phyloP scores from a whole-genome alignment of 306 rosid species.

The Mimosa bimucronata region DNA sequence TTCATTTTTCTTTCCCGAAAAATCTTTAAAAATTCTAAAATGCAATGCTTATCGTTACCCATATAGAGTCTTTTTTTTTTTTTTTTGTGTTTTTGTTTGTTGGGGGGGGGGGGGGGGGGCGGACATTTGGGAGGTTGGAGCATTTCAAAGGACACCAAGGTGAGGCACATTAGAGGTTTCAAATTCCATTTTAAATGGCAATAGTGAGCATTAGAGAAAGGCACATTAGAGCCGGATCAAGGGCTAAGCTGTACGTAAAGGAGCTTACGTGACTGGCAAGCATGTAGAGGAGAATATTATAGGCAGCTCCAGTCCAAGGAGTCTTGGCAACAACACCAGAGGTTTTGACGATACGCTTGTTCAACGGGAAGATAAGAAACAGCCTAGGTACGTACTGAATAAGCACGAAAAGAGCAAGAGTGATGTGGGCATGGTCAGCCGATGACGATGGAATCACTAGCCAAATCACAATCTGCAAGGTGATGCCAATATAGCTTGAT shows the following conservation, averaged over 20 bases:
- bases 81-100: too few relatives aligned
- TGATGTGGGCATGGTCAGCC: constrained; percentile 76
- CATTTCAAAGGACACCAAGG: too few relatives aligned
- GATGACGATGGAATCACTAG: constrained; percentile 66
- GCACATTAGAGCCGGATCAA: too few relatives aligned
- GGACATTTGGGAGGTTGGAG: too few relatives aligned
- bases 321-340: constrained; percentile 83
- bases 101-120: too few relatives aligned
- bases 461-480: constrained; percentile 80
- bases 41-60: too few relatives aligned
- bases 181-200: too few relatives aligned
- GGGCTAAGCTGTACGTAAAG: not conserved
- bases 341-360: constrained; percentile 71
- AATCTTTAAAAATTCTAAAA: too few relatives aligned
- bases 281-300: constrained; percentile 84
- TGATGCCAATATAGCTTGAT: not conserved
- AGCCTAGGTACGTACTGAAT: constrained; percentile 80
- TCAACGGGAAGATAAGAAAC: constrained; percentile 84
- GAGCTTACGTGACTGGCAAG: constrained; percentile 85
- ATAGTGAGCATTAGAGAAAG: too few relatives aligned
- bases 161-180: too few relatives aligned
- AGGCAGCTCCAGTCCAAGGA: constrained; percentile 94
- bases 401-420: constrained; percentile 78
- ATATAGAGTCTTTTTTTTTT: too few relatives aligned
- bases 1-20: too few relatives aligned